Base-by-base conservation (phyloP, 176 grass and related monocot species). In the Aegilops bicornis region DNA sequence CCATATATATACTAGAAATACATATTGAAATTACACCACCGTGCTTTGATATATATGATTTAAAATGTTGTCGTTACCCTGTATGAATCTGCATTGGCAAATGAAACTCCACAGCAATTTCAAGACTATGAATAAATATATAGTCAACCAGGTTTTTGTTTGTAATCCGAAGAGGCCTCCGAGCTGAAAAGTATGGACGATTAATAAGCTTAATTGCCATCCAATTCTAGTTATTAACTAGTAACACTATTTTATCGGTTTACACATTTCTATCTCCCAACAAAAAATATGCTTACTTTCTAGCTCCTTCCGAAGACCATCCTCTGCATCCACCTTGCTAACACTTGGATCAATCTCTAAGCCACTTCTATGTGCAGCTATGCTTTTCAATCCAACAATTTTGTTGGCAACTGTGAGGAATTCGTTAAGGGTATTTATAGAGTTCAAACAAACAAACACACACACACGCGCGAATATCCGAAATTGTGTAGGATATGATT, bases 121-220 rank as follows among this genome's bases (percentile, higher is more conserved):
- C 84, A 89, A 98, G 88, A 85, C 90, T 96, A 72, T 74, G 84
- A 81, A 79, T 90, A 82, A 98, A 98, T 83, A 98, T 67, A 87
- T 96, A 98, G 91, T 96, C 93, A 63, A 98, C 90, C 62, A 98
- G 82, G 75, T 82, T 96, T 84, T 98, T 98, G 82, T 98, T 92
- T 77, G 85, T 91, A 84, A 98, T 84, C 77, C 88, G 89, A 60
- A 96, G 56, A 50, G 93, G 93, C 80, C 70, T 91, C 42, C 36
- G 88, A 88, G 89, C 96, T 98, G 96, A 86, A 98, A 95, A 72
- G 42, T 20, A 89, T 71, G 64, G 24, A 83, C 16, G 43, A 47
- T 14, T 14, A n/a, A 8, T 67, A 76, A 79, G 32, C 39, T 58
- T 48, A 64, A 62, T 48, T 48, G 29, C 2, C 35, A 63, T 59